Evolutionary conservation across 73 alveolate species (phyloP).

Genomic region (Paramecium sonneborni): DNA sequence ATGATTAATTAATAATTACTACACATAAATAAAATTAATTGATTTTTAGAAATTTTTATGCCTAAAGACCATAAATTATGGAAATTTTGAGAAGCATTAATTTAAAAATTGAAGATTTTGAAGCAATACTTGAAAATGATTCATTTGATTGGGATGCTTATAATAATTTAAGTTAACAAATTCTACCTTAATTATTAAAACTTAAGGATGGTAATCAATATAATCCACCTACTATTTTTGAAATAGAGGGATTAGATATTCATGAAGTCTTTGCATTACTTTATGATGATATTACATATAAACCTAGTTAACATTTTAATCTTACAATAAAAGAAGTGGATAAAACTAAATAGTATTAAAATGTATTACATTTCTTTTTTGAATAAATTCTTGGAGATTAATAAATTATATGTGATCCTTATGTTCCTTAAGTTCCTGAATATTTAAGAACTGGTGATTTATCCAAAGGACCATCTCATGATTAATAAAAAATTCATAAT

Average conservation of each 20-base stretch:
- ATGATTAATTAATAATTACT: not conserved
- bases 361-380: not conserved
- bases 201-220: conserved; percentile 15
- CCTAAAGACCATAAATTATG: conserved; percentile 24
- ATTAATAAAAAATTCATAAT: not conserved
- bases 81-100: not conserved
- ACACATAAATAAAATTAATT: conserved; percentile 22
- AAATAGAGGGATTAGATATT: not conserved
- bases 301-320: not conserved
- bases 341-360: not conserved
- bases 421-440: not conserved
- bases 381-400: conserved; percentile 34
- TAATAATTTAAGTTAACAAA: not conserved
- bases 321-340: not conserved
- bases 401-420: not conserved
- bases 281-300: conserved; percentile 14
- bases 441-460: not conserved
- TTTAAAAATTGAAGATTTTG: conserved; percentile 2
- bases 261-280: conserved; percentile 33
- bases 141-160: conserved; percentile 16
- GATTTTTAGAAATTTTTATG: conserved; percentile 18
- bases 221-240: conserved; percentile 7
- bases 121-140: not conserved
- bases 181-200: not conserved
- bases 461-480: not conserved